phyloP scores from a whole-genome alignment of 768 basidiomycete genomes.

The Punctularia strigosozonata region DNA sequence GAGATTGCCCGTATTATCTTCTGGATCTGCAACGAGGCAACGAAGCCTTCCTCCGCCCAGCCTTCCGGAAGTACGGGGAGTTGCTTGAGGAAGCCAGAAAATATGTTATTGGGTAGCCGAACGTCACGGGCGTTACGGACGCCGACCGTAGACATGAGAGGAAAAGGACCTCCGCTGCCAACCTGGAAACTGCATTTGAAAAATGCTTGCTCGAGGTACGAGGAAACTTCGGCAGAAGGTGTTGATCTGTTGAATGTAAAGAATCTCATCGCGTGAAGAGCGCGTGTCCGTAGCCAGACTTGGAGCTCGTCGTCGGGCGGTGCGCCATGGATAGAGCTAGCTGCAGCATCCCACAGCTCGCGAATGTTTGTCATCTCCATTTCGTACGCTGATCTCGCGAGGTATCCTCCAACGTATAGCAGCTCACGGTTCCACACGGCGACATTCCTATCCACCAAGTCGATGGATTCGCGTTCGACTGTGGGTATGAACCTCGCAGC shows the following conservation, averaged over 20 bases:
- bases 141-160: slow-evolving; percentile 68
- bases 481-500: slow-evolving; percentile 88
- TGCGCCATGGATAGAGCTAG: slow-evolving; percentile 13
- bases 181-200: too few relatives aligned
- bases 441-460: slow-evolving; percentile 40
- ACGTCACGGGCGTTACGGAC: slow-evolving; percentile 55
- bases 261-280: slow-evolving; percentile 74
- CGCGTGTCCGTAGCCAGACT: slow-evolving; percentile 42
- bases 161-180: slow-evolving; percentile 36
- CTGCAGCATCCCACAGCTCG: slow-evolving; percentile 42
- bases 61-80: slow-evolving; percentile 63
- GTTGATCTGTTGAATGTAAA: slow-evolving; percentile 87
- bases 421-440: slow-evolving; percentile 87
- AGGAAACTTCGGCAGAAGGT: slow-evolving; percentile 70
- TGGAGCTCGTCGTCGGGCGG: slow-evolving; percentile 29
- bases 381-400: slow-evolving; percentile 78
- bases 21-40: slow-evolving; percentile 46
- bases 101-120: slow-evolving; percentile 59
- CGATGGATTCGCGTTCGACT: slow-evolving; percentile 90
- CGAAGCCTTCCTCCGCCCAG: slow-evolving; percentile 46
- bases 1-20: slow-evolving; percentile 63
- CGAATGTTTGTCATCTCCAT: slow-evolving; percentile 57
- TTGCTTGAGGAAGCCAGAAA: slow-evolving; percentile 65
- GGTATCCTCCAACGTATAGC: slow-evolving; percentile 71
- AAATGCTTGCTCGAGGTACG: slow-evolving; percentile 63